phyloP scores from a whole-genome alignment of 495 filamentous ascomycete genomes.

The Jackrogersella minutella region DNA sequence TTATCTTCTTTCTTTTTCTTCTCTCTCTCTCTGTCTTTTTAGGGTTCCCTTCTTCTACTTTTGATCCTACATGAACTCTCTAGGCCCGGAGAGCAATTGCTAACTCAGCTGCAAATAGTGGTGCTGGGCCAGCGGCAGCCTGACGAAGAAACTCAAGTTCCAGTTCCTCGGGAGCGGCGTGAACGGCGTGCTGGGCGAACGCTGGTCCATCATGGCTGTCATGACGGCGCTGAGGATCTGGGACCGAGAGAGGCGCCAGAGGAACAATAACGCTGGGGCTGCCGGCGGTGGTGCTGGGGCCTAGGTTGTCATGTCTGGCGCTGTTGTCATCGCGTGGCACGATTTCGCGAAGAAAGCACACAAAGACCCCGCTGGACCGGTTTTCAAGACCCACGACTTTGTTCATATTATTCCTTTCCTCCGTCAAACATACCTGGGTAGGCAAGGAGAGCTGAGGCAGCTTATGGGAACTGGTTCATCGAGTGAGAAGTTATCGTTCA shows the following conservation, averaged over 20 bases:
- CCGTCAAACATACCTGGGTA: not conserved
- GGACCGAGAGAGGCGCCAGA: slow-evolving; percentile 23
- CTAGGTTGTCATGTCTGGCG: not conserved
- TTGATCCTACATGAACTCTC: not conserved
- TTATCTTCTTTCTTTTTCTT: not conserved
- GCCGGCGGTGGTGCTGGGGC: not conserved
- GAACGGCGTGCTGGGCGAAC: slow-evolving; percentile 39
- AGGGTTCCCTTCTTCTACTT: too few relatives aligned
- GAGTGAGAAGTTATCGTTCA: too few relatives aligned
- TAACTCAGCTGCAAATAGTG: slow-evolving; percentile 8
- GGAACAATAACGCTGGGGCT: not conserved
- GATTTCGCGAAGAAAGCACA: too few relatives aligned
- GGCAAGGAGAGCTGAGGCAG: too few relatives aligned
- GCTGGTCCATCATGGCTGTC: slow-evolving; percentile 47
- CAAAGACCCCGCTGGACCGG: not conserved
- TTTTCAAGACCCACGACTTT: not conserved
- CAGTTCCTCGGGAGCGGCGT: slow-evolving; percentile 41
- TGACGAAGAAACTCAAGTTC: slow-evolving; percentile 38
- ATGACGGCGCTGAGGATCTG: slow-evolving; percentile 41
- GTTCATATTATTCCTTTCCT: not conserved
- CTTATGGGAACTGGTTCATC: not conserved
- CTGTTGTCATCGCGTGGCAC: too few relatives aligned
- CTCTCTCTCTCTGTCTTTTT: not conserved
- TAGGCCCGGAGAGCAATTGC: not conserved
- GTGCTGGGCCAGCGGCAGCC: slow-evolving; percentile 9